A percentile compares a stretch with the other conserved stretches of the same genome.
Evolutionary conservation across 257 asterid genomes (phyloP).

Genomic region (Solanum chaucha): DNA sequence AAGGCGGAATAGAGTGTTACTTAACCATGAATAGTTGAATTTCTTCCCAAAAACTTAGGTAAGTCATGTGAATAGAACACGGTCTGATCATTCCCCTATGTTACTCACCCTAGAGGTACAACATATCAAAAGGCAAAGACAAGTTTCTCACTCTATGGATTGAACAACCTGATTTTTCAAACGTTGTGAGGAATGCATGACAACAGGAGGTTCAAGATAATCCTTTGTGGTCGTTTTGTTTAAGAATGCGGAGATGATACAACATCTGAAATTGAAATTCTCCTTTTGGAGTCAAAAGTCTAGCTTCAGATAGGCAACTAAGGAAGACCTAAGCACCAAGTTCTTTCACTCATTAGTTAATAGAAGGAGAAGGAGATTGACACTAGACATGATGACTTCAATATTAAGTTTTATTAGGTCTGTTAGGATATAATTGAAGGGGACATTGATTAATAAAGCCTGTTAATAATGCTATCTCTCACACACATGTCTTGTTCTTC

Average conservation of each 20-base stretch:
- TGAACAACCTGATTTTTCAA: not conserved
- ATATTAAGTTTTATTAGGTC: not conserved
- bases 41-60: not conserved
- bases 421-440: not conserved
- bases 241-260: not conserved
- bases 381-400: not conserved
- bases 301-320: not conserved
- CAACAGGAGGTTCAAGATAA: not conserved
- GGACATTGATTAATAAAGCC: not conserved
- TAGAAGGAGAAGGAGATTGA: not conserved
- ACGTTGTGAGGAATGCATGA: not conserved
- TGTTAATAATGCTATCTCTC: not conserved
- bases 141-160: not conserved
- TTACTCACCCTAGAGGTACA: not conserved
- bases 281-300: not conserved
- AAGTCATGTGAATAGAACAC: not conserved
- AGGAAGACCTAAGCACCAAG: not conserved
- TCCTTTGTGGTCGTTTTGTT: not conserved
- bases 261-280: not conserved
- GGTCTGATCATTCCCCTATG: not conserved
- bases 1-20: not conserved
- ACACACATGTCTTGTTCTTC: not conserved
- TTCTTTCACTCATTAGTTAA: not conserved
- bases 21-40: not conserved
- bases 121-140: not conserved